A percentile compares a stretch with the other conserved stretches of the same genome.
Evolutionary conservation across 78 protist genomes (phyloP).

Genomic region (Mastigamoeba balamuthi): DNA sequence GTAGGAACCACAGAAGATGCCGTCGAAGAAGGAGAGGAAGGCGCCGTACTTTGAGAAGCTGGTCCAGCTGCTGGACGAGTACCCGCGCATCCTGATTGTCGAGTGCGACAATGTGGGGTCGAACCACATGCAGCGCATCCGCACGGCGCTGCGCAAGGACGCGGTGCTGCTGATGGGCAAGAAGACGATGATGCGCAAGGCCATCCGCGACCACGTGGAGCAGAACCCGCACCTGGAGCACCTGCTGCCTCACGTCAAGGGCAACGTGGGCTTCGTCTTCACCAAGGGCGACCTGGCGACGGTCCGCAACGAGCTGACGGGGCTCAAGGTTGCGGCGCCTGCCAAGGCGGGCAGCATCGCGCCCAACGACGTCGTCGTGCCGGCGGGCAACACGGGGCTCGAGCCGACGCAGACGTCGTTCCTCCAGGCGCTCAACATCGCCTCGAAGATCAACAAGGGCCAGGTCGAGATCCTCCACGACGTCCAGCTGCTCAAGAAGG

Average conservation of each 20-base stretch:
- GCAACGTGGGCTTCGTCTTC: slow-evolving; percentile 94
- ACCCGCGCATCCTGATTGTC: slow-evolving; percentile 73
- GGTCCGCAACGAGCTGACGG: slow-evolving; percentile 39
- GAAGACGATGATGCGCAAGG: slow-evolving; percentile 89
- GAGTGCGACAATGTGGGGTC: slow-evolving; percentile 94
- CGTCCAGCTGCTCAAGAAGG: slow-evolving; percentile 73
- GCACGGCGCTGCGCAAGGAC: slow-evolving; percentile 85
- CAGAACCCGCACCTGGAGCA: slow-evolving; percentile 46
- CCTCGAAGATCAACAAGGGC: slow-evolving; percentile 95
- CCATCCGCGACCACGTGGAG: slow-evolving; percentile 39
- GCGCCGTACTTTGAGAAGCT: slow-evolving; percentile 38
- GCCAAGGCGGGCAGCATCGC: slow-evolving; percentile 95
- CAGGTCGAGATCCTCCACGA: slow-evolving; percentile 89
- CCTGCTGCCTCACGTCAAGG: slow-evolving; percentile 52
- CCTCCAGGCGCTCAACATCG: slow-evolving; percentile 97
- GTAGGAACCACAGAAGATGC: slow-evolving; percentile 25
- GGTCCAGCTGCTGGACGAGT: slow-evolving; percentile 27
- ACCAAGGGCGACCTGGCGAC: slow-evolving; percentile 74
- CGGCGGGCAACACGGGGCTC: slow-evolving; percentile 93
- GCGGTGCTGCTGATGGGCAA: slow-evolving; percentile 94
- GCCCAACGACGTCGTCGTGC: slow-evolving; percentile 81
- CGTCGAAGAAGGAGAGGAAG: slow-evolving; percentile 50
- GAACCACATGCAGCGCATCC: slow-evolving; percentile 81
- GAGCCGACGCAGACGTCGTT: slow-evolving; percentile 96
- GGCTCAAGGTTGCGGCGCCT: slow-evolving; percentile 78